Evolutionary conservation across 495 filamentous ascomycete species (phyloP), one percentile per base, ranked within the genome.

Genomic region (Lasiosphaeria hispida): DNA sequence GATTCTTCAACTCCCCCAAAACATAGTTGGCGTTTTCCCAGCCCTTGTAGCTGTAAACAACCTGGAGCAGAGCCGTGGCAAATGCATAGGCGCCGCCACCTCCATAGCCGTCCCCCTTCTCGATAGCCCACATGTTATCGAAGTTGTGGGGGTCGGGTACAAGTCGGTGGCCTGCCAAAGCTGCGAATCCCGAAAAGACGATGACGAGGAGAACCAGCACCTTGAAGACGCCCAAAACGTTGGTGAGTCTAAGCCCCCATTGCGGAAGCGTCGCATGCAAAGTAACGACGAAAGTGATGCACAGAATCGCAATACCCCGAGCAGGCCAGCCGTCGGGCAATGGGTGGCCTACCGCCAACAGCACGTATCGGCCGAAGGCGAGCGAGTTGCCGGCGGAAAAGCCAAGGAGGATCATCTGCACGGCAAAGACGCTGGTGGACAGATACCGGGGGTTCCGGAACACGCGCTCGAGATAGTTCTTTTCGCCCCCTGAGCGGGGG

Each of bases 311-410:
- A 54, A 88, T 79, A 23, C 74, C 80, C 19, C 85, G 81, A 47
- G 83, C 80, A 40, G 78, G 77, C 81, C 85, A 88, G n/a, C 78
- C 74, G 57, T 82, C 80, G 4, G 59, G 52, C 17, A 80, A 76
- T 13, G 82, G 64, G 50, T 65, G 69, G 19, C 82, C 79, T 0
- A 83, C 75, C 0, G 85, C 86, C 59, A 80, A 81, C 65, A 89
- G 80, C 40, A 87, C 77, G 63, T 89, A 89, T 52, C 84, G 73
- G 48, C 85, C 86, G 37, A 89, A 87, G 3, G 86, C 81, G 45
- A 89, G 80, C 38, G 82, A 83, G 72, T 89, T 89, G 3, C 80
- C 80, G 4, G 83, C 78, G 33, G 75, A 74, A 55, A 77, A 79
- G 13, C 76, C 76, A 1, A 83, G 69, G 9, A 81, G 66, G 40